phyloP scores from a whole-genome alignment of 306 rosid genomes.

The Medicago lupulina region DNA sequence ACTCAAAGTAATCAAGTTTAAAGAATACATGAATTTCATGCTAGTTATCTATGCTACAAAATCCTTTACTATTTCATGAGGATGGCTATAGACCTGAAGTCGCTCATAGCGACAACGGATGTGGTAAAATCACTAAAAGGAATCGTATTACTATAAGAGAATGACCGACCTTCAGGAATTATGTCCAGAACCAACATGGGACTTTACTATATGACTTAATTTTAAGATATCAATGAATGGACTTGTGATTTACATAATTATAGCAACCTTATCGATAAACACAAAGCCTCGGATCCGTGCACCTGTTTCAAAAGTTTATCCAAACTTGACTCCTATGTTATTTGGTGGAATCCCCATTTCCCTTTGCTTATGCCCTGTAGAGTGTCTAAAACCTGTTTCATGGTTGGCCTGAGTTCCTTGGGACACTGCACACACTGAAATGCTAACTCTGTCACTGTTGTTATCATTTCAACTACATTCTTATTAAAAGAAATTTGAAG shows the following conservation, averaged over 20 bases:
- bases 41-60: too few relatives aligned
- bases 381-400: slow-evolving; percentile 53
- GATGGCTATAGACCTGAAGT: too few relatives aligned
- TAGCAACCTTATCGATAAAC: too few relatives aligned
- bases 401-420: slow-evolving; percentile 63
- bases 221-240: too few relatives aligned
- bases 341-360: slow-evolving; percentile 33
- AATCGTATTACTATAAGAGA: too few relatives aligned
- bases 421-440: slow-evolving; percentile 65
- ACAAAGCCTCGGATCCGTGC: not conserved
- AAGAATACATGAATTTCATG: too few relatives aligned
- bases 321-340: slow-evolving; percentile 17
- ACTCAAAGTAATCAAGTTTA: too few relatives aligned
- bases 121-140: too few relatives aligned
- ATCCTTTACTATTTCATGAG: too few relatives aligned
- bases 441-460: slow-evolving; percentile 66
- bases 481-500: slow-evolving; percentile 52
- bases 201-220: not conserved
- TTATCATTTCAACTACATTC: slow-evolving; percentile 38
- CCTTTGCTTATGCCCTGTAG: slow-evolving; percentile 48
- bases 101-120: too few relatives aligned
- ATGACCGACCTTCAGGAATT: too few relatives aligned
- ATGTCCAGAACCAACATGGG: not conserved
- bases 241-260: not conserved
- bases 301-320: too few relatives aligned